Conservation (phyloP, 106 monocot species). For the Dendrobium chrysotoxum region DNA sequence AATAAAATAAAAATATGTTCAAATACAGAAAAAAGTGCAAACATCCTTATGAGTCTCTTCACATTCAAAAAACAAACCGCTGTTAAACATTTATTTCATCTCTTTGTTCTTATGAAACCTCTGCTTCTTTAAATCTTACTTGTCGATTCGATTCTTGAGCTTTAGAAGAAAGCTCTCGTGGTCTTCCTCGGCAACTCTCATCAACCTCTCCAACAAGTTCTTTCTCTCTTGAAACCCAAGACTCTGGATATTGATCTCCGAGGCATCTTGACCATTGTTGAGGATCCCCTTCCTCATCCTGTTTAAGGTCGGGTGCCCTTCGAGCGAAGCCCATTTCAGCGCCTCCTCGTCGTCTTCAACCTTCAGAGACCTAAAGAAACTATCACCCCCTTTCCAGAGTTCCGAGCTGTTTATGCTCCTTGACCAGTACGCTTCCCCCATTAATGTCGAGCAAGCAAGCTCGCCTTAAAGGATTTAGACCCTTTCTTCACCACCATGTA, state of each 20-base stretch:
- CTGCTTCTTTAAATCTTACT: conserved; percentile 3
- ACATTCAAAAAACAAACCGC: background rate
- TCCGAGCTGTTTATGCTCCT: background rate
- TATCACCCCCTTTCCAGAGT: background rate
- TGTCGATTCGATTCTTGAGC: conserved; percentile 27
- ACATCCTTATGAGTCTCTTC: background rate
- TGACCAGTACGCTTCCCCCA: conserved; percentile 1
- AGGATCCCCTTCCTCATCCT: conserved; percentile 7
- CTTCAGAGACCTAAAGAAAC: conserved; percentile 8
- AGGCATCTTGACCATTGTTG: background rate
- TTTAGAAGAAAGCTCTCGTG: conserved; percentile 26
- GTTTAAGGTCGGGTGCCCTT: conserved; percentile 12
- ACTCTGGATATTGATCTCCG: conserved; percentile 17
- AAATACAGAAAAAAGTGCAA: background rate
- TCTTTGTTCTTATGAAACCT: background rate
- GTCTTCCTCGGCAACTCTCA: conserved; percentile 24
- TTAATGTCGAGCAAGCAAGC: background rate
- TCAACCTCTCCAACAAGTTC: conserved; percentile 23
- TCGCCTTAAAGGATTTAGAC: background rate
- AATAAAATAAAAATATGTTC: background rate
- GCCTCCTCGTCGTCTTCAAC: conserved; percentile 21
- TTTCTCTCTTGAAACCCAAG: conserved; percentile 23
- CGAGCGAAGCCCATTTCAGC: conserved; percentile 20
- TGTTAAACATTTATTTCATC: background rate
- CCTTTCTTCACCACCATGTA: no score